Base-by-base conservation (phyloP, 352 stramenopile genomes). In the Globisporangium emineosum region DNA sequence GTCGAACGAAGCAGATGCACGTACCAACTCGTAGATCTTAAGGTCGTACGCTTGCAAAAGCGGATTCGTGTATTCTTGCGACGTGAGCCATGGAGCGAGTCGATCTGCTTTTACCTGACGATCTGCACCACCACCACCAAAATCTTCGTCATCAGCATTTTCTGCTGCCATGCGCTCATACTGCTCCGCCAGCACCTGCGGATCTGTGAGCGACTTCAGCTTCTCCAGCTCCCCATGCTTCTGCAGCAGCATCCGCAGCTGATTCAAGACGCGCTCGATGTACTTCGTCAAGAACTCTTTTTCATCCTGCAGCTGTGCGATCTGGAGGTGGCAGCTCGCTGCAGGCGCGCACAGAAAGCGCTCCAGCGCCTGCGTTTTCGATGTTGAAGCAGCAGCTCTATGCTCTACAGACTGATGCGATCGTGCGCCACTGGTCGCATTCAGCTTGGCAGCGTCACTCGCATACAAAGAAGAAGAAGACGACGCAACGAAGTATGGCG, bases 11-110 rank as follows among this genome's bases (percentile, higher is more conserved):
- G 45, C 4, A 60, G 43, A 43, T 69, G 15, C 17, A 56, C 76
- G 21, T 67, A 91, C 76, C 68, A 86, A 64, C n/a, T 90, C 82
- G 23, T 86, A 76, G 37, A 94, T 94, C 58, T 89, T 90, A 33
- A 85, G 62, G 58, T 92, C 85, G 62, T 94, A 94, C 17, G 83
- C 78, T 56, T 89, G 78, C 29, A 94, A 76, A 17, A 94, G 64
- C 33, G 85, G 83, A 54, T 88, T 90, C 59, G 76, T 83, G 69
- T 84, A 86, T 64, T 90, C 83, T 29, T 77, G 77, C n/a, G 81
- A 75, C 5, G 81, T 82, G 53, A 91, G 76, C 83, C 85, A 92
- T 15, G 85, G 81, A 17, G 81, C 73, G 10, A 81, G 62, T 10
- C 49, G 64, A 1, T 54, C 57, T 17, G 27, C 10, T 45, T 27